These are phyloP conservation scores for Emergomyces africanus DNA, from an alignment of 2,329 filamentous ascomycete genomes.

Conservation along the genomic window DNA sequence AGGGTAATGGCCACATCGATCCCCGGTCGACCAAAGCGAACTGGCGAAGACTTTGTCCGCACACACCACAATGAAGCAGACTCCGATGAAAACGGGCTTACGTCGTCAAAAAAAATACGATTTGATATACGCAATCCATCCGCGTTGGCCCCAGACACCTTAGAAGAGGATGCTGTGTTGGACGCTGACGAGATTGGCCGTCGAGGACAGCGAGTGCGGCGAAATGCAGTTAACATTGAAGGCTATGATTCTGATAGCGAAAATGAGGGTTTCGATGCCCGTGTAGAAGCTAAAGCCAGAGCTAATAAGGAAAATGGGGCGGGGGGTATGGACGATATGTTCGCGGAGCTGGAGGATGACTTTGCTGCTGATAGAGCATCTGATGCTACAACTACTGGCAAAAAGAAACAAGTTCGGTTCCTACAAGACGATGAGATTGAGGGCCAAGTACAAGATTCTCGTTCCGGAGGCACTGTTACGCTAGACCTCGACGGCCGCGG, in stretches of 20 bases:
- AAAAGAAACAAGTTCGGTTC: constrained; percentile 50
- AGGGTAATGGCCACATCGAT: constrained; percentile 27
- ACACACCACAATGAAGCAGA: constrained; percentile 50
- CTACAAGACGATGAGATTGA: constrained; percentile 54
- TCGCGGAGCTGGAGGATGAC: constrained; percentile 52
- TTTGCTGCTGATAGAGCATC: constrained; percentile 41
- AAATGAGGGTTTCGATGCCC: constrained; percentile 74
- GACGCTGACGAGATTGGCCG: constrained; percentile 86
- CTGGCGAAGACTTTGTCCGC: constrained; percentile 67
- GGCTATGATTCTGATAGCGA: constrained; percentile 92
- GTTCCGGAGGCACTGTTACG: constrained; percentile 55
- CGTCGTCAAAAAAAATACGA: constrained; percentile 60
- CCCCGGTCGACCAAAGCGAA: constrained; percentile 68
- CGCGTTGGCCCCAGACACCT: constrained; percentile 70
- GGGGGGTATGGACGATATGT: constrained; percentile 59
- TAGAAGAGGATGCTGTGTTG: constrained; percentile 56
- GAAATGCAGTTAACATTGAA: constrained; percentile 89
- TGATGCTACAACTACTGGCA: constrained; percentile 38
- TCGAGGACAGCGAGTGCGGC: constrained; percentile 60
- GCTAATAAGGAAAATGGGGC: constrained; percentile 23
- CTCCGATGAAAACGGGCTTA: constrained; percentile 28
- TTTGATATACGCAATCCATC: constrained; percentile 95
- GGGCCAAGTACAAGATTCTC: constrained; percentile 64
- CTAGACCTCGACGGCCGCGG: constrained; percentile 44
- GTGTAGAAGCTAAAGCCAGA: constrained; percentile 49